These are phyloP conservation scores for Crepidotus variabilis DNA, from an alignment of 768 basidiomycete species.

Conservation along the genomic window DNA sequence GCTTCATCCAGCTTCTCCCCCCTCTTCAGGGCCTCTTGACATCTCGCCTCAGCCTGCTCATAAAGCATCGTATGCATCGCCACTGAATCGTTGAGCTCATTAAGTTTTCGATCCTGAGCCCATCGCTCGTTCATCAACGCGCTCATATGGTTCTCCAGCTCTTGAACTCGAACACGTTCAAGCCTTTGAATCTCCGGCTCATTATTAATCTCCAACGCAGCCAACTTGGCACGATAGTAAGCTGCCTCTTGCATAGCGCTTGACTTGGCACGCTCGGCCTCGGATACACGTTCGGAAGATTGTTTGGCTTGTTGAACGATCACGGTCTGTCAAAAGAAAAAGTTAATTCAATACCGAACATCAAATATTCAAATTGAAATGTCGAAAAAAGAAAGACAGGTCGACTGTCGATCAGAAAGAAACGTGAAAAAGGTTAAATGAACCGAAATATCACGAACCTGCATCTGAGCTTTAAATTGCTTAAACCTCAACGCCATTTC, in stretches of 20 bases:
- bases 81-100: conserved; percentile 70
- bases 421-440: neutral
- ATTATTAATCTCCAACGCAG: conserved; percentile 72
- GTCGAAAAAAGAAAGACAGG: neutral
- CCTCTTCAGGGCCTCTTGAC: conserved; percentile 68
- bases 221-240: conserved; percentile 93
- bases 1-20: conserved; percentile 71
- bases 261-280: conserved; percentile 72
- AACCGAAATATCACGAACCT: conserved; percentile 49
- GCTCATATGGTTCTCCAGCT: conserved; percentile 71
- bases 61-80: conserved; percentile 72
- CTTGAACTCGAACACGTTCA: conserved; percentile 72
- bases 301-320: conserved; percentile 73
- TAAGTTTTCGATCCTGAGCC: conserved; percentile 65
- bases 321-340: conserved; percentile 43
- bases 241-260: conserved; percentile 92
- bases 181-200: conserved; percentile 63
- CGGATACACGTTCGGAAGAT: conserved; percentile 72
- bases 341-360: too few species aligned
- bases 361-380: conserved; percentile 1
- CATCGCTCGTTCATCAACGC: conserved; percentile 59
- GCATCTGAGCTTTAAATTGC: conserved; percentile 80
- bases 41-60: conserved; percentile 77
- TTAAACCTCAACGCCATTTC: conserved; percentile 83
- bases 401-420: neutral